Percentiles rank a stretch among this genome's conserved stretches.
Conservation (phyloP, 345 rosid species). For the Cardamine chenopodiifolia region DNA sequence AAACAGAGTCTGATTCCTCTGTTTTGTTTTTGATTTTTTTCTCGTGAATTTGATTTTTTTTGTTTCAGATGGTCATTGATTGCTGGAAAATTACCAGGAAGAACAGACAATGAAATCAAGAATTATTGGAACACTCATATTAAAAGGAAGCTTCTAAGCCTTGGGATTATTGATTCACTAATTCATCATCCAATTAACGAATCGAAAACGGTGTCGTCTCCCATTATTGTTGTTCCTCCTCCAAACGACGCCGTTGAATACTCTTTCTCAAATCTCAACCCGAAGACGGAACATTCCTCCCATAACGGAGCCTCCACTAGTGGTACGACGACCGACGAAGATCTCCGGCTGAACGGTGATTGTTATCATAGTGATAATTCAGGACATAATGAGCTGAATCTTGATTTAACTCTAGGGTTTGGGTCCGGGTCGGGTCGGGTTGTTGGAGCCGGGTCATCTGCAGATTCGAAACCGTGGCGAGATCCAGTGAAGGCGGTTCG, state of each 20-base stretch:
- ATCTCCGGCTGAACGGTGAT: conserved; percentile 34
- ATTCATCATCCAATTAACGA: conserved; percentile 64
- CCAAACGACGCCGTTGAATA: conserved; percentile 27
- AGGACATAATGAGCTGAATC: conserved; percentile 22
- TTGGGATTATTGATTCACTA: conserved; percentile 73
- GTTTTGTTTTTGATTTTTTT: conserved; percentile 35
- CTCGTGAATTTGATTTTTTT: conserved; percentile 29
- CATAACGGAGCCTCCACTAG: conserved; percentile 39
- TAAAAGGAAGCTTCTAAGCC: conserved; percentile 68
- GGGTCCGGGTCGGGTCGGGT: conserved; percentile 26
- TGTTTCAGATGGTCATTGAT: conserved; percentile 75
- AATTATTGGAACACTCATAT: conserved; percentile 91
- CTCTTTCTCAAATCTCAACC: conserved; percentile 5
- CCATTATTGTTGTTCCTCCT: not conserved
- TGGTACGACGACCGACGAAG: conserved; percentile 44
- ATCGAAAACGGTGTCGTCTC: conserved; percentile 31
- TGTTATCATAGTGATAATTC: conserved; percentile 32
- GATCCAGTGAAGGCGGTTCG: conserved; percentile 22
- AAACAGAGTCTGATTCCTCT: not conserved
- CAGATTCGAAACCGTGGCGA: conserved; percentile 41
- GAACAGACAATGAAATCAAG: conserved; percentile 86
- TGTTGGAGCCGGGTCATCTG: conserved; percentile 20
- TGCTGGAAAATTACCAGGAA: conserved; percentile 75
- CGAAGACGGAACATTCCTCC: conserved; percentile 27
- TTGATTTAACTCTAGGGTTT: conserved; percentile 40